Evolutionary conservation across 371 early-diverging fungal genomes (phyloP).

Genomic region (Funneliformis caledonium): DNA sequence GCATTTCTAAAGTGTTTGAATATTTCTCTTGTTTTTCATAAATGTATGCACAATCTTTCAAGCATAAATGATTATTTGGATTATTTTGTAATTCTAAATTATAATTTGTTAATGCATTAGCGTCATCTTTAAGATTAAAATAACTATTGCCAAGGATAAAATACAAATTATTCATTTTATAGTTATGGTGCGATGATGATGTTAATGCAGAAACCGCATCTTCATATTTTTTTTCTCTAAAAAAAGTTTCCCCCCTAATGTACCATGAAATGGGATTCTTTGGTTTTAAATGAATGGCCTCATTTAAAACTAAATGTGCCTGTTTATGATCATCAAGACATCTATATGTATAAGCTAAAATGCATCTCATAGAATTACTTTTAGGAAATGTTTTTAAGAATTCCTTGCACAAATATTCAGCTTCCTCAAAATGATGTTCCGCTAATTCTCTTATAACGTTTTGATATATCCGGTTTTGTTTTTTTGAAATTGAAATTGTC

Average conservation of each 20-base stretch:
- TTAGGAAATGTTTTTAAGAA: conserved; percentile 28
- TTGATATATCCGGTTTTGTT: not conserved
- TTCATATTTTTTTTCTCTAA: not conserved
- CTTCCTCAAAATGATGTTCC: not conserved
- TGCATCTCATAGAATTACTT: conserved; percentile 19
- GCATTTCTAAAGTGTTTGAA: too few relatives aligned
- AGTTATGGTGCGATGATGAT: too few relatives aligned
- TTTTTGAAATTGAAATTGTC: not conserved
- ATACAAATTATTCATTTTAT: too few relatives aligned
- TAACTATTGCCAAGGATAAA: too few relatives aligned
- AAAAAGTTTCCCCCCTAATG: not conserved
- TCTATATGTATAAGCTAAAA: not conserved
- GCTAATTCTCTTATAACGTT: not conserved
- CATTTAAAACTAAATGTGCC: not conserved
- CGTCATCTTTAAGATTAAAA: too few relatives aligned
- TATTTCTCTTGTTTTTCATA: too few relatives aligned
- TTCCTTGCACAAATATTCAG: not conserved
- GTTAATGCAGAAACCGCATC: too few relatives aligned
- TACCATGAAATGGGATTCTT: not conserved
- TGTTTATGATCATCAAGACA: not conserved
- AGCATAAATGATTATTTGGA: too few relatives aligned
- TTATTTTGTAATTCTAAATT: too few relatives aligned
- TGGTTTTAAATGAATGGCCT: not conserved
- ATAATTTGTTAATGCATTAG: too few relatives aligned
- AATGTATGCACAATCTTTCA: too few relatives aligned